Base-by-base conservation (phyloP, 2,329 filamentous ascomycete genomes). In the Xylaria sp. region DNA sequence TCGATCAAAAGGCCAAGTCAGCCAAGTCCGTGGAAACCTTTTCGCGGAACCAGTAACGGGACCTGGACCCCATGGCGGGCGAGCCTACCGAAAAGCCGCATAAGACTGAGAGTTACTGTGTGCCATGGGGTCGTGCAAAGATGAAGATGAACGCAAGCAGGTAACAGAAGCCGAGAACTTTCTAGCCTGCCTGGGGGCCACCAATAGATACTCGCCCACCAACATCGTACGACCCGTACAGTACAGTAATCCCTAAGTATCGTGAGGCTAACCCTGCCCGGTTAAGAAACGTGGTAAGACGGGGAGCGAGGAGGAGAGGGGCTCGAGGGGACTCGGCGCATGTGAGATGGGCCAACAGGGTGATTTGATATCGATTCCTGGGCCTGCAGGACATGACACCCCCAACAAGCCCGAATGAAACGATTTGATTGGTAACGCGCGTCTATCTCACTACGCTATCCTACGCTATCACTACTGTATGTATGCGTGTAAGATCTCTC, bases 361-460 rank as follows among this genome's bases (percentile, higher is more conserved):
- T 50, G 58, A 69, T 63, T 66, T 52, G 67, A 63, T 39, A 50
- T 66, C 23, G 20, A 34, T 25, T 18, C 62, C 63, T 59, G n/a
- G 58, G 51, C 63, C 46, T 60, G 66, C 63, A 66, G 62, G 34
- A 46, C 62, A 62, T 39, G 34, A 50, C 57, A 34, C 15, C 46
- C 60, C 65, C 48, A 12, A 50, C 39, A 15, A 15, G 46, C 18
- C 18, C 32, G n/a, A n/a, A 52, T 39, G 48, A 28, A 7, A 44
- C 50, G 55, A 51, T 41, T 23, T 65, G 57, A 66, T 69, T 66
- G 66, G 66, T 55, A 66, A 62, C 63, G 66, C 66, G 57, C 62
- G 66, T 58, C 66, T 58, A 58, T 39, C 23, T 48, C 50, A 5
- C n/a, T 39, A 61, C 56, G 15, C 15, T 28, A 28, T 28, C 28